phyloP scores from a whole-genome alignment of 495 filamentous ascomycete genomes.

The Mytilinidion resinicola region DNA sequence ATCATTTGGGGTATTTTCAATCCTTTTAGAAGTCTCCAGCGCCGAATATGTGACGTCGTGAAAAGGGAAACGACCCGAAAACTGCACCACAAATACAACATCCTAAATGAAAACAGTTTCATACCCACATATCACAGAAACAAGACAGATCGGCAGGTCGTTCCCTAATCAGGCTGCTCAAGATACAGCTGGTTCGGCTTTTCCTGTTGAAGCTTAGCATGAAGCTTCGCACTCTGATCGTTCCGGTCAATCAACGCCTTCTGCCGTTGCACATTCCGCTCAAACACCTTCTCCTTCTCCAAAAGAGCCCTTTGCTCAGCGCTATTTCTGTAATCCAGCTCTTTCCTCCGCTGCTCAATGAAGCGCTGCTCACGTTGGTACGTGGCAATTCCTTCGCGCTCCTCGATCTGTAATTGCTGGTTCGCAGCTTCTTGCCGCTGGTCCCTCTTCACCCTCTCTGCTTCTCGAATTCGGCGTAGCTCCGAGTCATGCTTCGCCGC shows the following conservation, averaged over 20 bases:
- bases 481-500: slow-evolving; percentile 17
- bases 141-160: too few species aligned
- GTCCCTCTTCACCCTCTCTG: slow-evolving; percentile 16
- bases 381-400: neutral
- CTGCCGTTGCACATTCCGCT: slow-evolving; percentile 23
- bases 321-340: slow-evolving; percentile 12
- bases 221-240: slow-evolving; percentile 23
- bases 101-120: too few species aligned
- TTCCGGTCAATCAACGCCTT: slow-evolving; percentile 7
- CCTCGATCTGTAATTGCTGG: slow-evolving; percentile 15
- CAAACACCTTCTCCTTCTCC: slow-evolving; percentile 22
- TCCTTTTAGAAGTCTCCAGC: too few species aligned
- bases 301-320: slow-evolving; percentile 13
- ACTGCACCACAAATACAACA: too few species aligned
- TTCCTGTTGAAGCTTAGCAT: slow-evolving; percentile 13
- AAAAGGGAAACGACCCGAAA: too few species aligned
- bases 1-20: too few species aligned
- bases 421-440: slow-evolving; percentile 11
- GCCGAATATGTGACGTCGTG: too few species aligned
- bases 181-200: too few species aligned
- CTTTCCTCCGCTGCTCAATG: slow-evolving; percentile 2
- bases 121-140: too few species aligned
- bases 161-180: too few species aligned
- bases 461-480: slow-evolving; percentile 6
- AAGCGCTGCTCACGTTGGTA: slow-evolving; percentile 4